Percentiles rank a stretch among this genome's conserved stretches.
Conservation (phyloP, 805 yeast genomes). For the Hanseniaspora taiwanica region DNA sequence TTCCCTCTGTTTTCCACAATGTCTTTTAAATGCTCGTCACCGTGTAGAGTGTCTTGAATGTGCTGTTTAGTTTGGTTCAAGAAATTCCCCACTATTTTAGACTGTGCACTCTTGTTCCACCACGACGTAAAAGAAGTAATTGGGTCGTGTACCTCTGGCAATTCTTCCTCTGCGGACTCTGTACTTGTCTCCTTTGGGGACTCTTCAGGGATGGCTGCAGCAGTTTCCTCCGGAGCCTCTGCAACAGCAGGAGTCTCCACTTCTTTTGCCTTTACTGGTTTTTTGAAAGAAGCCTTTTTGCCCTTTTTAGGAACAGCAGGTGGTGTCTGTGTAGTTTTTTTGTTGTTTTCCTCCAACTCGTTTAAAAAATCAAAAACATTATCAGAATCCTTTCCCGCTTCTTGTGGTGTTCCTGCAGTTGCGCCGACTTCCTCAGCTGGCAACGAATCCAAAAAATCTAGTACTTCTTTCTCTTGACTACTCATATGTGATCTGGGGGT, state of each 20-base stretch:
- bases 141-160: constrained; percentile 37
- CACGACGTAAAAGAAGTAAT: constrained; percentile 53
- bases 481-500: constrained; percentile 1
- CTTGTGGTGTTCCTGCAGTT: constrained; percentile 14
- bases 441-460: constrained; percentile 67
- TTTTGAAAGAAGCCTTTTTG: constrained; percentile 15
- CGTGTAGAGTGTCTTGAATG: constrained; percentile 27
- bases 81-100: constrained; percentile 49
- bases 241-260: constrained; percentile 9
- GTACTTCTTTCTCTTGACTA: constrained; percentile 49
- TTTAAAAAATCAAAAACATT: constrained; percentile 38
- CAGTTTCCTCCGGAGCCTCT: constrained; percentile 15
- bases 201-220: constrained; percentile 10
- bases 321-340: constrained; percentile 13
- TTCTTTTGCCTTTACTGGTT: constrained; percentile 6
- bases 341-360: constrained; percentile 55
- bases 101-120: constrained; percentile 60
- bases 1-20: constrained; percentile 14
- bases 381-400: constrained; percentile 22
- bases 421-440: constrained; percentile 40
- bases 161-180: constrained; percentile 10
- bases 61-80: constrained; percentile 34
- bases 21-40: constrained; percentile 19
- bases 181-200: constrained; percentile 6
- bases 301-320: constrained; percentile 3